Evolutionary conservation across 176 grass and related monocot species (phyloP), one percentile per base, ranked within the genome.

Genomic region (Puya raimondii): DNA sequence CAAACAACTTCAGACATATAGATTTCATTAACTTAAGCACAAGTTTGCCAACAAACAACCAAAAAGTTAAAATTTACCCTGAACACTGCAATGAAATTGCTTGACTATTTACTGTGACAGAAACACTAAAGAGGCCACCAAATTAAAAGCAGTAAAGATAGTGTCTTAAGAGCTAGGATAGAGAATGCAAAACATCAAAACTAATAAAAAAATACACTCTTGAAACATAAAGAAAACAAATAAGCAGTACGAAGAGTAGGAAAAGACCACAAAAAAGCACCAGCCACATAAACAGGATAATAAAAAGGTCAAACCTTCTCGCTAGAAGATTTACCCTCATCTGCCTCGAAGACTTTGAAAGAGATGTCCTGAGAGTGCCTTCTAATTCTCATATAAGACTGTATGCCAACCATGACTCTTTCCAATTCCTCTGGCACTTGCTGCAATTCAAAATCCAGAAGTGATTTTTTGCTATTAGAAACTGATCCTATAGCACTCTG

Each of bases 371-470:
- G 75, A 68, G 78, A 90, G 74, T 65, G 89, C 42, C 74, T 74
- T 84, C 94, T 88, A 50, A 97, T 87, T 70, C 82, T 85, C 66
- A 97, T 76, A 75, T 97, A 97, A 78, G 94, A 93, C 71, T 93
- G 81, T 70, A 97, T 73, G 47, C 81, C 86, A 82, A 93, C 69
- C 64, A 97, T 78, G 66, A 97, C 89, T 72, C 89, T 86, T 68
- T 93, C 94, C 16, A 93, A 80, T 64, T 97, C 94, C 67, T 93
- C 94, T 4, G 94, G 93, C 63, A 90, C 84, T 97, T 97, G 89
- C 94, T 97, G 79, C 86, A 79, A 67, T 70, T 74, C 69, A 90
- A 29, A 81, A 73, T 66, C 65, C 56, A 71, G 51, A 33, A 67
- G 68, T 74, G 4, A 52, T 67, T 70, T 47, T 71, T 63, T 83